Conservation (phyloP, 495 filamentous ascomycete genomes). For the Oleoguttula mirabilis region DNA sequence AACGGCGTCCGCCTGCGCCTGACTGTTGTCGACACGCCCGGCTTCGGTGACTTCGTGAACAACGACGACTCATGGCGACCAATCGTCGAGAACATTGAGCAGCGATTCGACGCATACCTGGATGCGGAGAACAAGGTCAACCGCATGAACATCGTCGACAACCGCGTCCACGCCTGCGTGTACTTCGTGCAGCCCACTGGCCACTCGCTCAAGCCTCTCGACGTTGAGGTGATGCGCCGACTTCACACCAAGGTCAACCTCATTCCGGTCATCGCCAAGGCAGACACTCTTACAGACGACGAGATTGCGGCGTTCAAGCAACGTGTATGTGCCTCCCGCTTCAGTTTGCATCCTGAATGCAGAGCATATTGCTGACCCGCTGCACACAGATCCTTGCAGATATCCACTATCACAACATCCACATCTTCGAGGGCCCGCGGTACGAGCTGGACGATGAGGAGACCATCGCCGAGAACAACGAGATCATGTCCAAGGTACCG, state of each 20-base stretch:
- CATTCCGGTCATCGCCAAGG: constrained; percentile 97
- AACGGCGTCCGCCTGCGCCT: constrained; percentile 94
- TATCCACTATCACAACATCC: constrained; percentile 89
- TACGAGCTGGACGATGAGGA: constrained; percentile 99
- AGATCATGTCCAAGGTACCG: constrained; percentile 99
- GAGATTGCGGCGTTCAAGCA: constrained; percentile 90
- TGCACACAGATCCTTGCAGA: constrained; percentile 94
- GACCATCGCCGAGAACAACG: constrained; percentile 98
- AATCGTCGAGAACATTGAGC: constrained; percentile 98
- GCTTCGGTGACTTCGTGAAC: constrained; percentile 98
- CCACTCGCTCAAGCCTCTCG: constrained; percentile 96
- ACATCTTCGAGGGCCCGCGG: constrained; percentile 96
- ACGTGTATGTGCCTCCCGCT: constrained; percentile 43
- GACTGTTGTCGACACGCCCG: constrained; percentile 94
- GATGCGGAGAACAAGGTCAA: constrained; percentile 99
- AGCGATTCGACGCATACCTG: constrained; percentile 92
- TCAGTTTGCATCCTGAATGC: not conserved
- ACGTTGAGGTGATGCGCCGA: constrained; percentile 98
- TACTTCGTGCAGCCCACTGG: constrained; percentile 99
- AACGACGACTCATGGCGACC: constrained; percentile 98
- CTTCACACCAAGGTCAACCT: constrained; percentile 99
- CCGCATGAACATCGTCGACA: constrained; percentile 98
- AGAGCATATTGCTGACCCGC: not conserved
- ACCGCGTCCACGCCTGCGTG: constrained; percentile 94
- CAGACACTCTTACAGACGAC: constrained; percentile 94